Conservation (phyloP, 2,329 filamentous ascomycete species). For the Nemania serpens region DNA sequence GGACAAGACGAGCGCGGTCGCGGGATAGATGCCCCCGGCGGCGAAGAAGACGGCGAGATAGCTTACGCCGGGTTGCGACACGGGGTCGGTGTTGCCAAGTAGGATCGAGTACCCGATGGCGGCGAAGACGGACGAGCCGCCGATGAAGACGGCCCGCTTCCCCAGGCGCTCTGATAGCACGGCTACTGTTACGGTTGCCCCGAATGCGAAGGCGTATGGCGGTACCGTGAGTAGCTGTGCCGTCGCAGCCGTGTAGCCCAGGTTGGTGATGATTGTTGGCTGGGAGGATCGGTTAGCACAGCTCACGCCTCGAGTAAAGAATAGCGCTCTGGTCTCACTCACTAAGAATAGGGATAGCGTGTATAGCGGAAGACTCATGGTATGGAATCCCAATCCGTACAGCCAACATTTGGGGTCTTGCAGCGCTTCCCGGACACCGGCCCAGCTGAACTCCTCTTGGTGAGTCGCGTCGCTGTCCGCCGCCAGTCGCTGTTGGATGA, state of each 20-base stretch:
- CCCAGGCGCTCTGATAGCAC: constrained; percentile 62
- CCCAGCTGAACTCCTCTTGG: constrained; percentile 71
- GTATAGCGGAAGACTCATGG: constrained; percentile 68
- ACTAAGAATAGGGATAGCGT: constrained; percentile 60
- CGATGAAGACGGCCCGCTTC: constrained; percentile 66
- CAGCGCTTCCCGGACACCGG: constrained; percentile 64
- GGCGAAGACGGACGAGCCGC: constrained; percentile 59
- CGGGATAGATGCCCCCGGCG: constrained; percentile 69
- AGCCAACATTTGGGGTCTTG: constrained; percentile 74
- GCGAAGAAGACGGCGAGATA: constrained; percentile 67
- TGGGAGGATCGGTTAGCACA: constrained; percentile 25
- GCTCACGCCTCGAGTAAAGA: background rate
- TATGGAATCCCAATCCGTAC: constrained; percentile 73
- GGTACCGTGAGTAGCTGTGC: constrained; percentile 66
- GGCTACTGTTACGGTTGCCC: constrained; percentile 62
- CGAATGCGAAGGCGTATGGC: constrained; percentile 66
- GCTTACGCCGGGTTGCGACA: constrained; percentile 56
- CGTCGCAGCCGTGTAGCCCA: constrained; percentile 58
- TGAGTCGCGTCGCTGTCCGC: constrained; percentile 72
- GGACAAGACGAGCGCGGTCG: constrained; percentile 64
- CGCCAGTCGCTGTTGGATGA: constrained; percentile 66
- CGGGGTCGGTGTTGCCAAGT: constrained; percentile 54
- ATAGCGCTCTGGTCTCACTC: constrained; percentile 29
- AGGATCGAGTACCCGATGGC: constrained; percentile 67
- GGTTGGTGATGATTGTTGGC: constrained; percentile 58